A percentile compares a stretch with the other conserved stretches of the same genome.
Conservation (phyloP, 495 filamentous ascomycete genomes). For the Glutinoglossum americanum region DNA sequence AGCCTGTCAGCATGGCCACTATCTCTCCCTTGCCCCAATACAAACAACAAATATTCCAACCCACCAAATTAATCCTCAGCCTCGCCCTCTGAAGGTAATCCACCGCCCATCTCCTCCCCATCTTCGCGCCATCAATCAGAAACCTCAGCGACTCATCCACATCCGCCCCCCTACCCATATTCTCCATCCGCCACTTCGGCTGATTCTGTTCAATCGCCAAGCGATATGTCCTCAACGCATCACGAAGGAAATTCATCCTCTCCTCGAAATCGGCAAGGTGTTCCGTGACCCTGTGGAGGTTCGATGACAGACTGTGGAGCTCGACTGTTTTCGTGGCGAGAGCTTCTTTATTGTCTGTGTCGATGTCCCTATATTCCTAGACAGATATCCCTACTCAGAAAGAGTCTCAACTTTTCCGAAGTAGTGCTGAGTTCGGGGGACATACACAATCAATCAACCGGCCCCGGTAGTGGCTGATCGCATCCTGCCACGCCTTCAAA, state of each 20-base stretch:
- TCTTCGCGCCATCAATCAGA: not conserved
- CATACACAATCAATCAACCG: not conserved
- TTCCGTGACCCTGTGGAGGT: slow-evolving; percentile 3
- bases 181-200: too few species aligned
- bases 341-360: not conserved
- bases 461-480: not conserved
- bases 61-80: not conserved
- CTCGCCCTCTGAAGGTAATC: slow-evolving; percentile 1
- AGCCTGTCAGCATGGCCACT: too few species aligned
- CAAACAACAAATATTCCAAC: too few species aligned
- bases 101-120: not conserved
- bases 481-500: slow-evolving; percentile 1
- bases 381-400: not conserved
- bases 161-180: not conserved
- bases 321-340: not conserved
- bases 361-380: not conserved
- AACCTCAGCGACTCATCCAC: not conserved
- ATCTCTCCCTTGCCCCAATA: too few species aligned
- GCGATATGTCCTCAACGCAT: not conserved
- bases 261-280: slow-evolving; percentile 4
- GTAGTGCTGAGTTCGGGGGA: too few species aligned
- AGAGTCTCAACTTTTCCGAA: too few species aligned
- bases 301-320: slow-evolving; percentile 2
- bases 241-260: not conserved
- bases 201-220: not conserved